These are phyloP conservation scores for Drechslerella dactyloides DNA, from an alignment of 2,329 filamentous ascomycete genomes.

Conservation along the genomic window DNA sequence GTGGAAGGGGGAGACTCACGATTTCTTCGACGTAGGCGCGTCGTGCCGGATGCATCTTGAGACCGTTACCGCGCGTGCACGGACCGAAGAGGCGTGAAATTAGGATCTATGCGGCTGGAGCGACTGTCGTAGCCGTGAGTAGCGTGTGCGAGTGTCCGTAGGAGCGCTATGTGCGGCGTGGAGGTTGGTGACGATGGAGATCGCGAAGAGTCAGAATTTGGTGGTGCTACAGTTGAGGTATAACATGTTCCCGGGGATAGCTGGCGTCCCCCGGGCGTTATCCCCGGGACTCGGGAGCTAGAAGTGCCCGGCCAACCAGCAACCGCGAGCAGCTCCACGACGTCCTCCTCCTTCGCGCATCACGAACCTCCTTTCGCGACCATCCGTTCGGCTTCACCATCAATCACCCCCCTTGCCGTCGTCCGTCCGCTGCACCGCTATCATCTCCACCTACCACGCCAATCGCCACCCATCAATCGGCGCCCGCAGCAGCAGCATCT, in stretches of 20 bases:
- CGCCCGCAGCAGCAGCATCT: neutral
- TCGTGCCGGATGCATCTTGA: constrained; percentile 44
- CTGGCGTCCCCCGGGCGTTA: neutral
- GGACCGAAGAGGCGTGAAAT: neutral
- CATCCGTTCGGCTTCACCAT: constrained; percentile 6
- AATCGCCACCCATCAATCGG: neutral
- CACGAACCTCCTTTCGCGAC: neutral
- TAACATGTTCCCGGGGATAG: too few species aligned
- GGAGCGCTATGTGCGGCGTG: neutral
- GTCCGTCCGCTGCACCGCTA: neutral
- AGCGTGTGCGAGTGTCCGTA: constrained; percentile 52
- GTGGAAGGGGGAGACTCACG: constrained; percentile 17
- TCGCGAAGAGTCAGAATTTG: constrained; percentile 22
- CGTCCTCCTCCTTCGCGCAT: neutral
- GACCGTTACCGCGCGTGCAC: constrained; percentile 8
- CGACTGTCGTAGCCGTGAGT: neutral
- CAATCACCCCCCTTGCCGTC: neutral
- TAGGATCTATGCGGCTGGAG: constrained; percentile 58
- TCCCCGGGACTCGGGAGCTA: neutral
- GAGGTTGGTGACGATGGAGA: constrained; percentile 7
- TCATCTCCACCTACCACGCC: constrained; percentile 5
- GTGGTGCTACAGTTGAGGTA: constrained; percentile 1
- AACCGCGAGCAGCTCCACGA: neutral
- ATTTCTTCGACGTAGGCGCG: constrained; percentile 52
- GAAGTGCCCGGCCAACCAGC: neutral